Evolutionary conservation across 805 yeast species (phyloP).

Genomic region (Candida qinlingensis): DNA sequence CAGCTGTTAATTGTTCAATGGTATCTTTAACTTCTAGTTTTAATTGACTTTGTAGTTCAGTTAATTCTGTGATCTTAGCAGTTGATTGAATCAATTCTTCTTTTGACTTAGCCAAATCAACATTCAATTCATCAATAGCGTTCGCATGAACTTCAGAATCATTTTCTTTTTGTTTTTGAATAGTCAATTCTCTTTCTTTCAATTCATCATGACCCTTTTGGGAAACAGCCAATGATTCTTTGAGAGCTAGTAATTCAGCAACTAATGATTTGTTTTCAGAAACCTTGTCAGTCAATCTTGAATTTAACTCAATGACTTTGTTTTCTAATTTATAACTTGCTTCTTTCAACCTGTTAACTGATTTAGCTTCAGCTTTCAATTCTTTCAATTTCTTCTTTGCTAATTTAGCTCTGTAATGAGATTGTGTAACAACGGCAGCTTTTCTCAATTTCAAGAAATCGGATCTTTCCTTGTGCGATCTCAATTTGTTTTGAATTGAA

Average conservation of each 20-base stretch:
- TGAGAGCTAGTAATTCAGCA: slow-evolving; percentile 50
- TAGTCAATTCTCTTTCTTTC: slow-evolving; percentile 50
- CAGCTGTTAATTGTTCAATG: slow-evolving; percentile 54
- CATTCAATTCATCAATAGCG: slow-evolving; percentile 45
- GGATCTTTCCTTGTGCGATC: slow-evolving; percentile 61
- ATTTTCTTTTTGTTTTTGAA: slow-evolving; percentile 39
- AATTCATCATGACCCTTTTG: slow-evolving; percentile 47
- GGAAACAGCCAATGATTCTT: slow-evolving; percentile 48
- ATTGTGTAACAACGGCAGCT: slow-evolving; percentile 69
- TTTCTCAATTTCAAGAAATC: slow-evolving; percentile 40
- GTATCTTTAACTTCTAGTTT: slow-evolving; percentile 59
- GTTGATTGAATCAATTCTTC: slow-evolving; percentile 53
- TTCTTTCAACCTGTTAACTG: slow-evolving; percentile 84
- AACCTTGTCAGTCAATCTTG: slow-evolving; percentile 69
- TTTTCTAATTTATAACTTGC: slow-evolving; percentile 92
- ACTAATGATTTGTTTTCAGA: slow-evolving; percentile 75
- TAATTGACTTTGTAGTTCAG: slow-evolving; percentile 54
- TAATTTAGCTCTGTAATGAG: slow-evolving; percentile 65
- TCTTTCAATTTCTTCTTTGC: slow-evolving; percentile 63
- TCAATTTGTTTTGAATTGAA: slow-evolving; percentile 65
- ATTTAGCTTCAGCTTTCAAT: slow-evolving; percentile 83
- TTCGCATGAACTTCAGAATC: slow-evolving; percentile 43
- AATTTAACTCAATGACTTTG: slow-evolving; percentile 94
- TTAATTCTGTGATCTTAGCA: slow-evolving; percentile 52
- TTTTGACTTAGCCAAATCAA: slow-evolving; percentile 50